Evolutionary conservation across 768 basidiomycete genomes (phyloP), one percentile per base, ranked within the genome.

Genomic region (Naganishia friedmannii): DNA sequence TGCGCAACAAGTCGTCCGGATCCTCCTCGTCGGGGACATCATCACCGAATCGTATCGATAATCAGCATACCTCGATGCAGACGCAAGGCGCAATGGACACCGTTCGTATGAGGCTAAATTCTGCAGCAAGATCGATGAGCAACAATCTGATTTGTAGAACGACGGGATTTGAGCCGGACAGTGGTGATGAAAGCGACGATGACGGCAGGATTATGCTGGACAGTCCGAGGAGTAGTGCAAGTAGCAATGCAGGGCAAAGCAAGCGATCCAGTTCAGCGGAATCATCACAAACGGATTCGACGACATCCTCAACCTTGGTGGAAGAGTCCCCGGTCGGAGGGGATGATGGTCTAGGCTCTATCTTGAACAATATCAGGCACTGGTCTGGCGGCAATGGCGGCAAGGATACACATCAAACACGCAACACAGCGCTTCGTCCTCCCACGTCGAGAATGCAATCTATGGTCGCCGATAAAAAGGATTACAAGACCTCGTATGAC

Each of bases 311-410:
- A 21, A 63, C 60, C 1, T 28, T 63, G n/a, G 60, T 63, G 10
- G 19, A 63, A 23, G 39, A 26, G 3, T 45, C 60, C 3, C 60
- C 60, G 9, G 13, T n/a, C 3, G 60, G 39, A 13, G 60, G 60
- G n/a, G 60, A 63, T 63, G 60, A 63, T 29, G 60, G 60, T 42
- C n/a, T 63, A 9, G 60, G 60, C 6, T 23, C 60, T 21, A 29
- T 63, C 12, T 23, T 45, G n/a, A 45, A 23, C 26, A 63, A 29
- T 29, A 63, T 63, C 17, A 63, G 12, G 6, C 12, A 45, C 29
- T 63, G 60, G 60, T 26, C 48, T 23, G 46, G 4, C 3, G 23
- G 39, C 39, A 42, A 34, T 23, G 46, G 4, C 3, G 23, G 39
- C 39, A 42, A 34, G 39, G 42, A 8, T 42, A 42, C 15, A 1